These are phyloP conservation scores for Halteria grandinella DNA, from an alignment of 73 alveolate species.

Conservation along the genomic window DNA sequence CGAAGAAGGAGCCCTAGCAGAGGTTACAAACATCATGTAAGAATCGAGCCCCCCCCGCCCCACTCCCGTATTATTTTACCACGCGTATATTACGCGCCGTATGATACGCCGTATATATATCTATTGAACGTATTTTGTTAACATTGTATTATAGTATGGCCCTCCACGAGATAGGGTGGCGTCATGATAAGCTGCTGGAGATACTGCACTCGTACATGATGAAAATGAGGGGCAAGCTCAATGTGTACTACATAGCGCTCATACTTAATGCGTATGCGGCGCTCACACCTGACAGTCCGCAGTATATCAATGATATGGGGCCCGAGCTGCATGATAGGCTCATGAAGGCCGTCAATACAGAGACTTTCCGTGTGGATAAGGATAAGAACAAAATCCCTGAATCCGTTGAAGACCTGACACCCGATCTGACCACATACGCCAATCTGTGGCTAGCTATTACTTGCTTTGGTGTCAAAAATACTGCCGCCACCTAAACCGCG, in stretches of 20 bases:
- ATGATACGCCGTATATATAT: too few relatives aligned
- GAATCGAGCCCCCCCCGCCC: too few relatives aligned
- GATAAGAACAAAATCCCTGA: background rate
- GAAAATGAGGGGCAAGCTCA: background rate
- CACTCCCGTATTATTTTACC: too few relatives aligned
- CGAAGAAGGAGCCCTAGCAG: constrained; percentile 2
- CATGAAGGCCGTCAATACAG: background rate
- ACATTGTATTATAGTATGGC: background rate
- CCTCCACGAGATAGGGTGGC: background rate
- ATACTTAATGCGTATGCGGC: constrained; percentile 19
- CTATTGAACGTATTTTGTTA: too few relatives aligned
- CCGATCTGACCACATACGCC: constrained; percentile 28
- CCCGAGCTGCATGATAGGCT: constrained; percentile 1
- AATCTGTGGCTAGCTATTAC: constrained; percentile 54
- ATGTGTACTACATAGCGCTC: background rate
- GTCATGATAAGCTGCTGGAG: constrained; percentile 1
- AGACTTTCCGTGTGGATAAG: background rate
- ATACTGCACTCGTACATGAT: background rate
- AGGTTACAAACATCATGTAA: constrained; percentile 11
- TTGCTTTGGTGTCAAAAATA: constrained; percentile 30
- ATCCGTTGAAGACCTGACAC: background rate
- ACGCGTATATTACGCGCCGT: too few relatives aligned
- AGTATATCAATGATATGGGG: constrained; percentile 12
- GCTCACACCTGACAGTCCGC: constrained; percentile 19
- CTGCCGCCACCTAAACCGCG: too few relatives aligned